Evolutionary conservation across 208 protist species (phyloP).

Genomic region (Endotrypanum monterogeii): DNA sequence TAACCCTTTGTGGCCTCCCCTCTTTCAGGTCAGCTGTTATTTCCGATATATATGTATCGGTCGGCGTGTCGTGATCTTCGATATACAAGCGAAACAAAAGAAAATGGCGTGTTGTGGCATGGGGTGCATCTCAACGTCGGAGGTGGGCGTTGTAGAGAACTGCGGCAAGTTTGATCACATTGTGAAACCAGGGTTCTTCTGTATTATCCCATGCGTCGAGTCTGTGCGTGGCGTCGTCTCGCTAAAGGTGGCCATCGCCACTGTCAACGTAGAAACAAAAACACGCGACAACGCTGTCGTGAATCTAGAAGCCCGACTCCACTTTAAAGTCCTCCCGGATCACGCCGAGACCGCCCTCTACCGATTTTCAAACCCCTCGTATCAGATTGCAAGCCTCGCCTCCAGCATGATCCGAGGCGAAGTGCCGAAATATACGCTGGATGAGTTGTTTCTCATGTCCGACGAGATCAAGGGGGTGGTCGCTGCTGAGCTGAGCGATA

Average conservation of each 20-base stretch:
- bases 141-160: conserved; percentile 64
- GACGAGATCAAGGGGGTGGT: conserved; percentile 71
- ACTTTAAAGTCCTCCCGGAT: conserved; percentile 64
- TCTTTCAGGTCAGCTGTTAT: neutral
- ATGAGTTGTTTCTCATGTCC: conserved; percentile 72
- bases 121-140: conserved; percentile 62
- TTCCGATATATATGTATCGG: neutral
- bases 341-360: conserved; percentile 60
- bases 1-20: no score
- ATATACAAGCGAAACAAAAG: no score
- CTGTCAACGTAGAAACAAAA: conserved; percentile 71
- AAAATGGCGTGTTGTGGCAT: conserved; percentile 33
- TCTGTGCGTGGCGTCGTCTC: conserved; percentile 49
- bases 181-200: conserved; percentile 55
- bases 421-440: conserved; percentile 81
- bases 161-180: conserved; percentile 60
- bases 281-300: conserved; percentile 84
- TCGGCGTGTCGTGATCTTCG: neutral
- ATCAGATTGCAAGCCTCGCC: conserved; percentile 78
- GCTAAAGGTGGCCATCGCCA: conserved; percentile 44
- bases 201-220: conserved; percentile 52
- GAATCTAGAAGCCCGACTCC: conserved; percentile 42
- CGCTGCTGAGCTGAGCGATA: conserved; percentile 57
- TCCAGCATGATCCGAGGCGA: conserved; percentile 66
- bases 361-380: conserved; percentile 56